Percentiles rank a stretch among this genome's conserved stretches.
Conservation (phyloP, 805 yeast species). For the Zygoascus bituminiphila region DNA sequence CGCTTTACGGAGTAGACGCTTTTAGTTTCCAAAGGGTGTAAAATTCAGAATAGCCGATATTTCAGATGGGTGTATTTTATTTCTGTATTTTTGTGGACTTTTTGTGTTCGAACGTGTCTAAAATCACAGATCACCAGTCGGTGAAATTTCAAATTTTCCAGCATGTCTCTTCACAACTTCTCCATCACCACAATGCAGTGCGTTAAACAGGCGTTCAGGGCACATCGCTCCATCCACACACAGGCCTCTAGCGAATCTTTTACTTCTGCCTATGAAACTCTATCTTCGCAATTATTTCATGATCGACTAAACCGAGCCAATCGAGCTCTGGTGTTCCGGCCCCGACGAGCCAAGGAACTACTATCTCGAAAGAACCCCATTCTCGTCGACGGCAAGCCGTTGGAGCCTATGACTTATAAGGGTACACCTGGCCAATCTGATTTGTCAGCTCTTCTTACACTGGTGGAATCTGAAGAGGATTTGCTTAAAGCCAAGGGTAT, state of each 20-base stretch:
- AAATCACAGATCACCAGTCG: no score
- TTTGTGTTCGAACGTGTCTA: neutral
- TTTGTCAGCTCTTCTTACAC: slow-evolving; percentile 14
- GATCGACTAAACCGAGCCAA: slow-evolving; percentile 10
- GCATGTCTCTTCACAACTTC: neutral
- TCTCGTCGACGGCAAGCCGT: slow-evolving; percentile 14
- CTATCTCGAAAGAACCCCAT: slow-evolving; percentile 12
- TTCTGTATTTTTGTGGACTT: neutral
- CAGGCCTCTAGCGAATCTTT: neutral
- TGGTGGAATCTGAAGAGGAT: slow-evolving; percentile 16
- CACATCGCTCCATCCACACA: neutral
- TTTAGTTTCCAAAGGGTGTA: no score
- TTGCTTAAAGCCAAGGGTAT: slow-evolving; percentile 13
- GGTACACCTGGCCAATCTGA: slow-evolving; percentile 23
- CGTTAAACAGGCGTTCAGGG: neutral
- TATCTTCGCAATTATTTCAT: slow-evolving; percentile 5
- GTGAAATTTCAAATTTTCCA: neutral
- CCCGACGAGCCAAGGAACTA: slow-evolving; percentile 17
- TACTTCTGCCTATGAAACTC: neutral
- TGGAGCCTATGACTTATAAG: slow-evolving; percentile 19
- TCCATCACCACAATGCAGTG: neutral
- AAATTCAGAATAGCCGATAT: no score
- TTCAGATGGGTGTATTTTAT: no score
- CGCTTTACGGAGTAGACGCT: no score
- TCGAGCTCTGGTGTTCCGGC: slow-evolving; percentile 22